Conservation (phyloP, 164 flowering plant species). For the Stephania yunnanensis region DNA sequence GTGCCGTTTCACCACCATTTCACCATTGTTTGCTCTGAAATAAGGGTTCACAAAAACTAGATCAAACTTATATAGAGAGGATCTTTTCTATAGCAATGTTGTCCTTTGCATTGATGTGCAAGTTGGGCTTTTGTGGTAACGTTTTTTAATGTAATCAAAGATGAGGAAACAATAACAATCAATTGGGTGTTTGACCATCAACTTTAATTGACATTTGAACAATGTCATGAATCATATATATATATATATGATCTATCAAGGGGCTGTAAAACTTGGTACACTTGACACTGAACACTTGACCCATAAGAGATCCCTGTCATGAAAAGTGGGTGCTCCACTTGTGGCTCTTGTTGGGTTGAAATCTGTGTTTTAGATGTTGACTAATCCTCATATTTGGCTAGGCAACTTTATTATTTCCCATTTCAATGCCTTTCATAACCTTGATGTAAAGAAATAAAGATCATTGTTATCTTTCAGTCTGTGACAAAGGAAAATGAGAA, state of each 20-base stretch:
- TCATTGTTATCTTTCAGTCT: neutral
- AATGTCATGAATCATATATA: neutral
- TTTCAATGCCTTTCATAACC: neutral
- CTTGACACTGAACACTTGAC: neutral
- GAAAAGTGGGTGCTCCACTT: neutral
- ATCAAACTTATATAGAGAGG: neutral
- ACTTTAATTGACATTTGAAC: constrained; percentile 1
- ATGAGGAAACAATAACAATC: neutral
- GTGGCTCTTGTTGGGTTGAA: constrained; percentile 1
- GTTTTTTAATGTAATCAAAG: constrained; percentile 2
- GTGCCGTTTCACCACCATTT: neutral
- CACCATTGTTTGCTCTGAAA: constrained; percentile 1
- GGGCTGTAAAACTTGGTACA: constrained; percentile 6
- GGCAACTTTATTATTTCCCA: neutral
- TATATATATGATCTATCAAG: neutral
- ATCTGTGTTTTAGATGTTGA: constrained; percentile 3
- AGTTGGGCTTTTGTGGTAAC: neutral
- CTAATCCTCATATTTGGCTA: neutral
- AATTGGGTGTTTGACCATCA: neutral
- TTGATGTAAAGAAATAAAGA: neutral
- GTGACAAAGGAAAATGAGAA: neutral
- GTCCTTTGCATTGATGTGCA: neutral
- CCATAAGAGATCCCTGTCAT: neutral
- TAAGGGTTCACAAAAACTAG: neutral
- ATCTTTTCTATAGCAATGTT: neutral